phyloP scores from a whole-genome alignment of 495 filamentous ascomycete species.

The Trichoderma reesei region DNA sequence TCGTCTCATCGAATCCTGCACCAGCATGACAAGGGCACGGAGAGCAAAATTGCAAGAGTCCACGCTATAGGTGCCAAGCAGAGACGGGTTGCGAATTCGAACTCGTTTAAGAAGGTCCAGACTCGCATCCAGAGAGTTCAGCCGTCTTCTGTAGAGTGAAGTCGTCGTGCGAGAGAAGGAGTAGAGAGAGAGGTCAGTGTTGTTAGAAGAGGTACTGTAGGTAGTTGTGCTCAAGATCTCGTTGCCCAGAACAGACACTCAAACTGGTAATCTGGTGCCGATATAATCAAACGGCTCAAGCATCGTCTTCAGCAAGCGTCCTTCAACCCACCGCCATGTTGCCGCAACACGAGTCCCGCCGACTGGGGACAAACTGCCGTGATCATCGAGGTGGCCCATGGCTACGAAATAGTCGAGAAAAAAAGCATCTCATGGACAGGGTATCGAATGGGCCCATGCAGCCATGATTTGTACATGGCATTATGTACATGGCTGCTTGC shows the following conservation, averaged over 20 bases:
- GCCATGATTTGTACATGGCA: not conserved
- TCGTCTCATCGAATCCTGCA: not conserved
- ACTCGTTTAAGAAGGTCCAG: not conserved
- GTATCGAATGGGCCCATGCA: conserved; percentile 1
- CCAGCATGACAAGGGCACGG: not conserved
- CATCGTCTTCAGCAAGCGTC: too few relatives aligned
- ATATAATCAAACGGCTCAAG: not conserved
- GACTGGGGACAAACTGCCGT: not conserved
- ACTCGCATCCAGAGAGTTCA: not conserved
- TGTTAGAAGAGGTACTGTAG: too few relatives aligned
- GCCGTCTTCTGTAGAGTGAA: too few relatives aligned
- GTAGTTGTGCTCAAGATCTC: too few relatives aligned
- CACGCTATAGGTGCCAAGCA: not conserved
- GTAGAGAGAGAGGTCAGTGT: too few relatives aligned
- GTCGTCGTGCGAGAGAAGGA: not conserved
- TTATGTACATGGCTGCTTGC: not conserved
- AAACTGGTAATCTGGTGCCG: too few relatives aligned
- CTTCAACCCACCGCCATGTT: too few relatives aligned
- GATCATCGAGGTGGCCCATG: not conserved
- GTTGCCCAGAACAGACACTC: too few relatives aligned
- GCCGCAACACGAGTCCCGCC: not conserved
- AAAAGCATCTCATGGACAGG: not conserved
- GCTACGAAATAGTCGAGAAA: not conserved
- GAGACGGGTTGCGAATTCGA: not conserved
- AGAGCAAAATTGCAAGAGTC: not conserved